A percentile compares a stretch with the other conserved stretches of the same genome.
These are phyloP conservation scores for Globisporangium megalacanthum DNA, from an alignment of 352 stramenopile genomes.

Conservation along the genomic window DNA sequence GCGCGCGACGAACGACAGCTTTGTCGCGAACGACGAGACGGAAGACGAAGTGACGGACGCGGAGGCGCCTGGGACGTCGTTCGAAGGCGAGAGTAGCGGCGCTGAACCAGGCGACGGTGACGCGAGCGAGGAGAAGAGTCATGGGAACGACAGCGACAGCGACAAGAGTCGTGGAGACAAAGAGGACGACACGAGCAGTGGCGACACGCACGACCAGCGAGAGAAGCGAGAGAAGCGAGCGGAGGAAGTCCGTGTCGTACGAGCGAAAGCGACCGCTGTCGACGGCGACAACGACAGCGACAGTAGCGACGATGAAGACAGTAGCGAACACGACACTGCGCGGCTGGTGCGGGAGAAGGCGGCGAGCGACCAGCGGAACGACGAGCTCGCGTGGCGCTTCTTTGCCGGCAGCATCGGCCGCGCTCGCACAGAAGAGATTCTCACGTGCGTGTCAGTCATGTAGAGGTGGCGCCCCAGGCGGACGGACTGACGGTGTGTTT, in stretches of 20 bases:
- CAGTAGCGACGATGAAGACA: slow-evolving; percentile 7
- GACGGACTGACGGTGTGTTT: not conserved
- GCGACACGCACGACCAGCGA: not conserved
- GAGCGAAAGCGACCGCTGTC: slow-evolving; percentile 28
- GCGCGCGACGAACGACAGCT: slow-evolving; percentile 58
- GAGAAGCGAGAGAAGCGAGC: slow-evolving; percentile 27
- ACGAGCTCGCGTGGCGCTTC: slow-evolving; percentile 70
- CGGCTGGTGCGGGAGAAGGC: slow-evolving; percentile 27
- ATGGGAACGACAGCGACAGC: slow-evolving; percentile 8
- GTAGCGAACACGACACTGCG: slow-evolving; percentile 30
- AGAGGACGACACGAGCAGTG: not conserved
- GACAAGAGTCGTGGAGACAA: not conserved
- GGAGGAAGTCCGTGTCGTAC: slow-evolving; percentile 25
- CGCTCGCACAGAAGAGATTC: slow-evolving; percentile 50
- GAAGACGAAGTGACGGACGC: slow-evolving; percentile 46
- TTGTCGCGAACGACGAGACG: slow-evolving; percentile 60
- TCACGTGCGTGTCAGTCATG: slow-evolving; percentile 31
- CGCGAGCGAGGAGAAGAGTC: slow-evolving; percentile 8
- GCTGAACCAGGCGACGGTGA: not conserved
- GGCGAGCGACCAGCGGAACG: slow-evolving; percentile 37
- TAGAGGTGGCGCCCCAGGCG: not conserved
- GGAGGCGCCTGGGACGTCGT: slow-evolving; percentile 46
- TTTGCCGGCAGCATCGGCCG: slow-evolving; percentile 79
- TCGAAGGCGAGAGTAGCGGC: slow-evolving; percentile 12
- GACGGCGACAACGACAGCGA: slow-evolving; percentile 36